A percentile compares a stretch with the other conserved stretches of the same genome.
phyloP scores from a whole-genome alignment of 371 early-diverging fungal species.

The Apophysomyces trapeziformis region DNA sequence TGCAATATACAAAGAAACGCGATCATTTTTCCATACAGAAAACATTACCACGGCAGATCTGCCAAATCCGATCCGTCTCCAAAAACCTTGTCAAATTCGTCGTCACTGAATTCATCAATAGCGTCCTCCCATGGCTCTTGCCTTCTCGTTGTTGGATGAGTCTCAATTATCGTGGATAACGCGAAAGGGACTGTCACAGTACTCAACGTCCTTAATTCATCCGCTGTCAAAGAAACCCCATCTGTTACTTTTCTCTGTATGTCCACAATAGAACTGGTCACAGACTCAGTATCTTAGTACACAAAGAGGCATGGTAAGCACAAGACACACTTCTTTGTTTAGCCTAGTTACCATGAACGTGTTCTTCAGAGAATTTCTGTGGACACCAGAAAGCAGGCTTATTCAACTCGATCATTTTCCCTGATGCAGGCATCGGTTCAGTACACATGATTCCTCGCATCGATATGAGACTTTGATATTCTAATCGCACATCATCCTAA shows the following conservation, averaged over 20 bases:
- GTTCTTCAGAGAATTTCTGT: constrained; percentile 2
- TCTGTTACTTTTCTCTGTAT: constrained; percentile 5
- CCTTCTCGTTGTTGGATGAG: background rate
- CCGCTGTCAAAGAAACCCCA: background rate
- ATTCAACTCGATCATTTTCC: background rate
- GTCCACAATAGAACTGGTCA: background rate
- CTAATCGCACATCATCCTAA: constrained; percentile 14
- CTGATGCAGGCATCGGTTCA: background rate
- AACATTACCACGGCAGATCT: constrained; percentile 7
- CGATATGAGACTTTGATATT: constrained; percentile 22
- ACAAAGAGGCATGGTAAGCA: background rate
- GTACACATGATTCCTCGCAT: constrained; percentile 34
- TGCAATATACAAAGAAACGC: no score
- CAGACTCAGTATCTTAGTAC: background rate
- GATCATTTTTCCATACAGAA: background rate
- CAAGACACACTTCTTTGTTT: background rate
- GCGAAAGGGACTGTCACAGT: background rate
- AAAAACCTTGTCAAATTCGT: constrained; percentile 35
- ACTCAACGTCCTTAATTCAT: background rate
- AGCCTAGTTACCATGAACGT: background rate
- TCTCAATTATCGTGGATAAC: background rate
- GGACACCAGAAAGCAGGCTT: background rate
- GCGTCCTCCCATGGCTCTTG: constrained; percentile 1
- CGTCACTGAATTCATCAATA: constrained; percentile 25
- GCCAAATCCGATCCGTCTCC: constrained; percentile 42